These are phyloP conservation scores for Colletotrichum aenigma DNA, from an alignment of 2,329 filamentous ascomycete genomes.

Conservation along the genomic window DNA sequence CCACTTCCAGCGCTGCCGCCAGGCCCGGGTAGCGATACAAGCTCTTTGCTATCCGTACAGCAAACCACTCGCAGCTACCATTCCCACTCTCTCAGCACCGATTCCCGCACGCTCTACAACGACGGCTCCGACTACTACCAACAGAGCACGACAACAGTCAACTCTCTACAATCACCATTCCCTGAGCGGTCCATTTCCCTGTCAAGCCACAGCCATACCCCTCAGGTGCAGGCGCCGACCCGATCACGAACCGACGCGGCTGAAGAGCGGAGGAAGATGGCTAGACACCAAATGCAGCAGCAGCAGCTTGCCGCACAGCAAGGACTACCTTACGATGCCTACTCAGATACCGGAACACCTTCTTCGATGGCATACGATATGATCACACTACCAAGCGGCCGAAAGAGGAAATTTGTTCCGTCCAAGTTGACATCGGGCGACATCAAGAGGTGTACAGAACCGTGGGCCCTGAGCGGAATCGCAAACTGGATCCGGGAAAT, in stretches of 20 bases:
- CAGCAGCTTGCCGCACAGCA: slow-evolving; percentile 55
- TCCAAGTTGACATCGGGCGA: slow-evolving; percentile 81
- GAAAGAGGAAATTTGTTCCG: slow-evolving; percentile 83
- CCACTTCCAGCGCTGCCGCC: slow-evolving; percentile 68
- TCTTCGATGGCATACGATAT: slow-evolving; percentile 75
- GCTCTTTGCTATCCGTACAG: slow-evolving; percentile 53
- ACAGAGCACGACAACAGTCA: slow-evolving; percentile 26
- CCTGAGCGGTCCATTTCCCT: slow-evolving; percentile 81
- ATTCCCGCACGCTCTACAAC: slow-evolving; percentile 43
- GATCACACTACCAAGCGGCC: slow-evolving; percentile 79
- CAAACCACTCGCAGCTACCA: slow-evolving; percentile 39
- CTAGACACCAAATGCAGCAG: slow-evolving; percentile 59
- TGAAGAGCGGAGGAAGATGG: slow-evolving; percentile 63
- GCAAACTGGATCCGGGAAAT: slow-evolving; percentile 86
- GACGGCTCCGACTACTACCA: slow-evolving; percentile 54
- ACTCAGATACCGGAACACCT: slow-evolving; percentile 55
- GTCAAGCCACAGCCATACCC: slow-evolving; percentile 80
- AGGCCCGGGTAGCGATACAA: slow-evolving; percentile 65
- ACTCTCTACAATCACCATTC: slow-evolving; percentile 44
- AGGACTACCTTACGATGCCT: slow-evolving; percentile 57
- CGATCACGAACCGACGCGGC: slow-evolving; percentile 95
- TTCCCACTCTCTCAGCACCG: slow-evolving; percentile 52
- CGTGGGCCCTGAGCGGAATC: slow-evolving; percentile 92
- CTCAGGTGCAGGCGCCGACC: slow-evolving; percentile 79
- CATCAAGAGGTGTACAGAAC: slow-evolving; percentile 83